These are phyloP conservation scores for Blastobotrys peoriensis DNA, from an alignment of 805 yeast genomes.

Conservation along the genomic window DNA sequence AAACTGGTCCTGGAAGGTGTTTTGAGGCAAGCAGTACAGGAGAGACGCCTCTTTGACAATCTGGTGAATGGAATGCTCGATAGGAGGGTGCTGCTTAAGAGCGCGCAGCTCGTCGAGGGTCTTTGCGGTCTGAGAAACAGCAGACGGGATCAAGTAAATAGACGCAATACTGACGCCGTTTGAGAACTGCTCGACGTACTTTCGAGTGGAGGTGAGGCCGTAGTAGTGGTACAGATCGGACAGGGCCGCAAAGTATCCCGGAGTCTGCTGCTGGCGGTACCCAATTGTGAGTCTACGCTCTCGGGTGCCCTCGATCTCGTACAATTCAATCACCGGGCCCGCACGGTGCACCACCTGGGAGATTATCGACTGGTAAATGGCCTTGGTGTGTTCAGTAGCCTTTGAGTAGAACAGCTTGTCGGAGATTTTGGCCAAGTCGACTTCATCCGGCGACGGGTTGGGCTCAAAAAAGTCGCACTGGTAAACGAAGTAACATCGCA, in stretches of 20 bases:
- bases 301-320: slow-evolving; percentile 67
- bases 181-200: slow-evolving; percentile 89
- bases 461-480: slow-evolving; percentile 49
- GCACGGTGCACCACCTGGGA: slow-evolving; percentile 62
- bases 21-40: slow-evolving; percentile 84
- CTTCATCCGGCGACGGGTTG: slow-evolving; percentile 32
- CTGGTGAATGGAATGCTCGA: slow-evolving; percentile 78
- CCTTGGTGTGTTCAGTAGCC: slow-evolving; percentile 74
- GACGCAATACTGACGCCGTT: slow-evolving; percentile 85
- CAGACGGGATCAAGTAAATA: slow-evolving; percentile 67
- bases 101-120: slow-evolving; percentile 27
- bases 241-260: slow-evolving; percentile 81
- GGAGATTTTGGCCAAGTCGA: slow-evolving; percentile 61
- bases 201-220: slow-evolving; percentile 75
- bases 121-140: slow-evolving; percentile 38
- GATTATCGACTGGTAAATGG: slow-evolving; percentile 67
- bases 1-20: slow-evolving; percentile 69
- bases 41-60: slow-evolving; percentile 91
- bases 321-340: slow-evolving; percentile 90
- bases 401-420: slow-evolving; percentile 73
- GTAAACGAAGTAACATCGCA: slow-evolving; percentile 78
- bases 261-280: slow-evolving; percentile 74
- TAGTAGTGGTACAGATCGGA: slow-evolving; percentile 84
- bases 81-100: slow-evolving; percentile 35
- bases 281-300: slow-evolving; percentile 89